These are phyloP conservation scores for Pneumocystis carinii DNA, from an alignment of 1,139 yeast species.

Conservation along the genomic window DNA sequence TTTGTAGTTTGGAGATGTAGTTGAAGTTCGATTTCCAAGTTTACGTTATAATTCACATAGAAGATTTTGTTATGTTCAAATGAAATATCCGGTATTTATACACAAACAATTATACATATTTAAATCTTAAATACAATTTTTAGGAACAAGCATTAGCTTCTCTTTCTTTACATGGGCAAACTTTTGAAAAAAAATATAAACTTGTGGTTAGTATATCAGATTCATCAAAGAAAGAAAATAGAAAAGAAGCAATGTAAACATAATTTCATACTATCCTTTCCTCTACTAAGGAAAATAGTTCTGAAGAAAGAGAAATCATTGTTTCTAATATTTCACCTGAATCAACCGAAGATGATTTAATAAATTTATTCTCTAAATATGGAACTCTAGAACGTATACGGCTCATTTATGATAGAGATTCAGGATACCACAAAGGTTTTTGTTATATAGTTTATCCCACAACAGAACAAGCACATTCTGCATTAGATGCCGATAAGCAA, in stretches of 20 bases:
- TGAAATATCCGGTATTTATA: constrained; percentile 19
- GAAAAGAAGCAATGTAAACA: constrained; percentile 31
- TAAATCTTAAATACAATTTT: not conserved
- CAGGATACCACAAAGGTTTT: constrained; percentile 19
- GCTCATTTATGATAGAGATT: constrained; percentile 29
- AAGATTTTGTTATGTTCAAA: constrained; percentile 65
- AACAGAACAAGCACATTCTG: constrained; percentile 19
- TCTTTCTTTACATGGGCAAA: constrained; percentile 31
- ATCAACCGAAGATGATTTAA: constrained; percentile 20
- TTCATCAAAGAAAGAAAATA: constrained; percentile 16
- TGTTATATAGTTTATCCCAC: constrained; percentile 22
- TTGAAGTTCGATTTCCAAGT: constrained; percentile 54
- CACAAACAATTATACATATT: not conserved
- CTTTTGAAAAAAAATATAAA: constrained; percentile 18
- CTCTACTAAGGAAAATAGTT: not conserved
- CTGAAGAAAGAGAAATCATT: constrained; percentile 37
- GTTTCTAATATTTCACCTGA: constrained; percentile 39
- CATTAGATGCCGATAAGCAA: constrained; percentile 16
- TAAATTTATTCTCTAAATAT: constrained; percentile 25
- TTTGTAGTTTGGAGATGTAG: constrained; percentile 30
- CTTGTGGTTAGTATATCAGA: constrained; percentile 7
- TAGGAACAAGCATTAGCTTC: constrained; percentile 36
- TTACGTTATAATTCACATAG: constrained; percentile 42
- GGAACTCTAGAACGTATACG: constrained; percentile 39
- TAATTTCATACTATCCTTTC: not conserved